phyloP scores from a whole-genome alignment of 2,329 filamentous ascomycete genomes.

The Pseudocercospora ulei region DNA sequence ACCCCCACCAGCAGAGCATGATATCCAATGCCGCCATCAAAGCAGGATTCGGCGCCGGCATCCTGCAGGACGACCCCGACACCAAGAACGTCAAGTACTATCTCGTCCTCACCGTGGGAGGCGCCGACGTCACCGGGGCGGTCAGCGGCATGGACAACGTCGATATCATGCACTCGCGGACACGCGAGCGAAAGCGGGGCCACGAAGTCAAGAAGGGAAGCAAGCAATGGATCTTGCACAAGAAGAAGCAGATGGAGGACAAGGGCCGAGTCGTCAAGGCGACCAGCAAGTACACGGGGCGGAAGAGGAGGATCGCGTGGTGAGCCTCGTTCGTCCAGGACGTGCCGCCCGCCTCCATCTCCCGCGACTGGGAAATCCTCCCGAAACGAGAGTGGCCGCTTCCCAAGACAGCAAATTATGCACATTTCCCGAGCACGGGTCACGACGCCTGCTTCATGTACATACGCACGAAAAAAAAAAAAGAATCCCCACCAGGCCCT shows the following conservation, averaged over 20 bases:
- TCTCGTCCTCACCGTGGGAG: slow-evolving; percentile 80
- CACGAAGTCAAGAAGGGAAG: slow-evolving; percentile 60
- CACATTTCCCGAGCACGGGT: too few relatives aligned
- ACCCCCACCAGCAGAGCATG: slow-evolving; percentile 83
- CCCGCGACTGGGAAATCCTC: too few relatives aligned
- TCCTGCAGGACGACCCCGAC: slow-evolving; percentile 88
- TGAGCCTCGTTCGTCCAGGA: too few relatives aligned
- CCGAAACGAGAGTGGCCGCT: too few relatives aligned
- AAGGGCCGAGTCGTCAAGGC: slow-evolving; percentile 93
- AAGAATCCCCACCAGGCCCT: too few relatives aligned
- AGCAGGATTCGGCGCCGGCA: slow-evolving; percentile 87
- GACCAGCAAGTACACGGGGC: slow-evolving; percentile 84
- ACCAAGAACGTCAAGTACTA: slow-evolving; percentile 98
- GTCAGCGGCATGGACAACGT: slow-evolving; percentile 81
- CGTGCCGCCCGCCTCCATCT: too few relatives aligned
- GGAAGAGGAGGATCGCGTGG: slow-evolving; percentile 72
- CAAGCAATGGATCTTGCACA: slow-evolving; percentile 73
- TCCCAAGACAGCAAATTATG: too few relatives aligned
- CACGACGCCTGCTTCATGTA: too few relatives aligned
- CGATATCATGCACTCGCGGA: slow-evolving; percentile 60
- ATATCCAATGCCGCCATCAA: slow-evolving; percentile 82
- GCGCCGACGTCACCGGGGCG: slow-evolving; percentile 72
- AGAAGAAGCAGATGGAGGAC: slow-evolving; percentile 85
- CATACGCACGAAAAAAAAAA: too few relatives aligned
- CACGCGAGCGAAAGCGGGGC: slow-evolving; percentile 44